Evolutionary conservation across 75 land plant species (phyloP), one percentile per base, ranked within the genome.

Genomic region (Picea sitchensis): DNA sequence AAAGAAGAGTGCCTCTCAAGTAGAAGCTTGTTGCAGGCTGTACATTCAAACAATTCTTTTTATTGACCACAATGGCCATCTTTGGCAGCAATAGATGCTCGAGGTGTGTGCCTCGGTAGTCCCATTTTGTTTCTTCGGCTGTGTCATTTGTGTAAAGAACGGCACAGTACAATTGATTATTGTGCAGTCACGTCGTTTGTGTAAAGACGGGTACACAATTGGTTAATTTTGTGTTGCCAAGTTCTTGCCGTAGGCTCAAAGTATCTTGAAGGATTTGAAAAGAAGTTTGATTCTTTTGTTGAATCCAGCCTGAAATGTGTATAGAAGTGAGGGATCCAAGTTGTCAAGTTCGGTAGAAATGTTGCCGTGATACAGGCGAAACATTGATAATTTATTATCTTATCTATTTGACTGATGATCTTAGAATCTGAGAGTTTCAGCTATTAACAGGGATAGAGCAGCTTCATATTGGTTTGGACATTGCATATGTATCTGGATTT

Each of bases 281-380:
- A 44, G 74, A 38, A 41, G 74, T 71, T 71, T 67, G 71, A 67
- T 67, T 67, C 71, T 67, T 71, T 71, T 71, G 74, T 38, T 44
- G 54, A 71, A 71, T 41, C 74, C 74, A 71, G 54, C 74, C 74
- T 71, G 74, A 71, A 71, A 71, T 38, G 54, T 71, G 74, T 71
- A 71, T 71, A 71, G 73, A 71, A 44, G 74, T 71, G 74, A 71
- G 74, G 36, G 74, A 34, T 71, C 54, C 51, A 41, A 71, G 74
- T 71, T 71, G 23, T 47, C n/a, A 38, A 14, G 41, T 71, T n/a
- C 23, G 54, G 20, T 44, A 21, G 13, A 71, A 38, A 44, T 8
- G 74, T 71, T 71, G 74, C 74, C 74, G 44, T n/a, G 21, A 17
- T 44, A 47, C 74, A 38, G 36, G 56, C n/a, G 8, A n/a, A 38